phyloP scores from a whole-genome alignment of 1,284 basidiomycete genomes.

The Lignosus rhinocerotis region DNA sequence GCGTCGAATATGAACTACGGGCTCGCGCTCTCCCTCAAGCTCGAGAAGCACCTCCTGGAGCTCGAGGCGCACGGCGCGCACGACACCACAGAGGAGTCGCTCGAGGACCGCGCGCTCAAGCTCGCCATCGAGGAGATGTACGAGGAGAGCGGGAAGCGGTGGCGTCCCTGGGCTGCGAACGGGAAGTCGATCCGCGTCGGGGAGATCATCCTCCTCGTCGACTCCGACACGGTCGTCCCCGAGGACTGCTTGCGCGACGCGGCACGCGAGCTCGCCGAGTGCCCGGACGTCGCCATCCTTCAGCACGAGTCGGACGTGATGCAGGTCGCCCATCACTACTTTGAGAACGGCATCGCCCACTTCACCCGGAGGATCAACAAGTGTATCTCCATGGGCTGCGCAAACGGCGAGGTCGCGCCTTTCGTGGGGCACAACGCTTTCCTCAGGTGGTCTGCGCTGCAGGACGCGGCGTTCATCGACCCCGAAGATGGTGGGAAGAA shows the following conservation, averaged over 20 bases:
- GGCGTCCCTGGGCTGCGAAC: slow-evolving; percentile 67
- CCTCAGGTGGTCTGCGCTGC: slow-evolving; percentile 81
- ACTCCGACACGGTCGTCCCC: slow-evolving; percentile 85
- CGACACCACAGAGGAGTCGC: slow-evolving; percentile 34
- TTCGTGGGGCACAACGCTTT: slow-evolving; percentile 91
- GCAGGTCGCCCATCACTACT: slow-evolving; percentile 85
- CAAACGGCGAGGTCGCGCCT: slow-evolving; percentile 81
- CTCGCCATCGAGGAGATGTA: slow-evolving; percentile 70
- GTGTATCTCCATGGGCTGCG: slow-evolving; percentile 74
- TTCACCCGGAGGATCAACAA: slow-evolving; percentile 82
- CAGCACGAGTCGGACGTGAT: slow-evolving; percentile 86
- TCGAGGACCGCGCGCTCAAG: slow-evolving; percentile 66
- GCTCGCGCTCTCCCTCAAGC: slow-evolving; percentile 47
- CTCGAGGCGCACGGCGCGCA: slow-evolving; percentile 44
- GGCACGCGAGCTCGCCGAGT: slow-evolving; percentile 75
- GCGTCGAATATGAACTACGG: slow-evolving; percentile 63
- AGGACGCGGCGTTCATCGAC: slow-evolving; percentile 77
- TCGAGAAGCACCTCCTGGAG: slow-evolving; percentile 48
- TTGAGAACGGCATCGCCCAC: slow-evolving; percentile 83
- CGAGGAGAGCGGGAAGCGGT: slow-evolving; percentile 53
- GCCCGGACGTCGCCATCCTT: slow-evolving; percentile 80
- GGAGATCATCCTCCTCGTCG: slow-evolving; percentile 69
- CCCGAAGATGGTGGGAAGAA: slow-evolving; percentile 63
- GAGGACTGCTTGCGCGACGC: slow-evolving; percentile 87
- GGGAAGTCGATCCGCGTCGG: slow-evolving; percentile 59